These are phyloP conservation scores for Elongisporangium senticosum DNA, from an alignment of 352 stramenopile genomes.

Conservation along the genomic window DNA sequence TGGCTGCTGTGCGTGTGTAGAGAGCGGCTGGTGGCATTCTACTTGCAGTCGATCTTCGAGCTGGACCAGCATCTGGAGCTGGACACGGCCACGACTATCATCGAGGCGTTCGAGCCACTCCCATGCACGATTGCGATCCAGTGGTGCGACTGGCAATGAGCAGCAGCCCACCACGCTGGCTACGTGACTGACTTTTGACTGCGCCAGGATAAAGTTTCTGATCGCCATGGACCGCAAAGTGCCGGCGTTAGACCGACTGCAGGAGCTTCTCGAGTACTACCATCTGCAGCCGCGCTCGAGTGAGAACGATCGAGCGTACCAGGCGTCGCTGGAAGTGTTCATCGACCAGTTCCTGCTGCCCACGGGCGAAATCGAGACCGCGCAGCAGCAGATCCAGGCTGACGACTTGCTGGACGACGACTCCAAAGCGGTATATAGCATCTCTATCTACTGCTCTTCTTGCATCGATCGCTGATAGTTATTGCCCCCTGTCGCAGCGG, in stretches of 20 bases:
- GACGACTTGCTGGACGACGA: slow-evolving; percentile 38
- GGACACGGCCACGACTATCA: slow-evolving; percentile 33
- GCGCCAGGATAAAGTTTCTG: slow-evolving; percentile 50
- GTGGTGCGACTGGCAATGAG: slow-evolving; percentile 12
- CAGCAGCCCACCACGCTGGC: no score
- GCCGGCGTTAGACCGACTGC: slow-evolving; percentile 22
- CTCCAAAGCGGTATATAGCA: slow-evolving; percentile 33
- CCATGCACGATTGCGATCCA: slow-evolving; percentile 31
- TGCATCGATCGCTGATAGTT: neutral
- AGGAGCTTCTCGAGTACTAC: slow-evolving; percentile 17
- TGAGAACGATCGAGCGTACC: slow-evolving; percentile 14
- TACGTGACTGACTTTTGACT: neutral
- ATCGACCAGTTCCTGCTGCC: slow-evolving; percentile 42
- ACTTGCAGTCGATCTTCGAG: slow-evolving; percentile 64
- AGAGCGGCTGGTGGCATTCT: slow-evolving; percentile 55
- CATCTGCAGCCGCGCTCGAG: slow-evolving; percentile 1
- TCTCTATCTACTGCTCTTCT: neutral
- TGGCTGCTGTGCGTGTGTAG: slow-evolving; percentile 14
- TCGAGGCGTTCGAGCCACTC: slow-evolving; percentile 35
- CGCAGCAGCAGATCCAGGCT: slow-evolving; percentile 22
- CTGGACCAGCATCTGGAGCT: slow-evolving; percentile 49
- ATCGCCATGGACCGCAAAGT: slow-evolving; percentile 45
- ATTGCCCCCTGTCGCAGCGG: neutral
- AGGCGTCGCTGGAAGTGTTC: slow-evolving; percentile 27
- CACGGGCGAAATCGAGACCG: slow-evolving; percentile 27